Percentiles rank a stretch among this genome's conserved stretches.
These are phyloP conservation scores for Pythium oligandrum DNA, from an alignment of 352 stramenopile genomes.

Conservation along the genomic window DNA sequence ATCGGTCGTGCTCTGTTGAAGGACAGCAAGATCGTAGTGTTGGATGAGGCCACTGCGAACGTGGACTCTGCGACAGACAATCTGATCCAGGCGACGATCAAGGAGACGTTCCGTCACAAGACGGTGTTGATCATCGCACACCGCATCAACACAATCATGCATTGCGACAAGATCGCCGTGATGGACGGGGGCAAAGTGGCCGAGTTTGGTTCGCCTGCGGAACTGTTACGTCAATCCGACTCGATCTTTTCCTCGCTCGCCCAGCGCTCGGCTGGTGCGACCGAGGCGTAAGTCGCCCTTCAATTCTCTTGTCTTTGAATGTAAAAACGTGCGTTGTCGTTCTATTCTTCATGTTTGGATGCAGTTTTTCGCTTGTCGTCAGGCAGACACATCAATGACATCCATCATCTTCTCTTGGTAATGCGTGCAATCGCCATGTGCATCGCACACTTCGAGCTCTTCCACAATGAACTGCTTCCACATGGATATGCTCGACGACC, in stretches of 20 bases:
- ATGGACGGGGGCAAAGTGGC: conserved; percentile 85
- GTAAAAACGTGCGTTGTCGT: no score
- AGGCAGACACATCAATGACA: no score
- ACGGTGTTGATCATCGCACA: conserved; percentile 95
- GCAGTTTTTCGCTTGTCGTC: no score
- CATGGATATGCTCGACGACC: no score
- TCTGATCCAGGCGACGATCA: conserved; percentile 64
- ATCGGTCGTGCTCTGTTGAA: conserved; percentile 50
- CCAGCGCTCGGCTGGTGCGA: conserved; percentile 11
- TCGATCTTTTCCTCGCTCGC: conserved; percentile 69
- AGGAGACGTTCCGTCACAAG: conserved; percentile 80
- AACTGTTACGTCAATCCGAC: conserved; percentile 64
- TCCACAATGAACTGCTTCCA: no score
- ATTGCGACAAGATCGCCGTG: conserved; percentile 90
- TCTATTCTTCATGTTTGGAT: no score
- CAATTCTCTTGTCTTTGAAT: background rate
- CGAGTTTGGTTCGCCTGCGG: conserved; percentile 86
- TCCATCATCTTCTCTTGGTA: no score
- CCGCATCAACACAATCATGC: conserved; percentile 92
- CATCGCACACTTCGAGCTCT: no score
- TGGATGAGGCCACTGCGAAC: conserved; percentile 95
- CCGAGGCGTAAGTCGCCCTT: background rate
- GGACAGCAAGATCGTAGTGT: conserved; percentile 88
- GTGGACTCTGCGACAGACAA: conserved; percentile 67
- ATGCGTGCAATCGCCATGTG: no score